Evolutionary conservation across 495 filamentous ascomycete genomes (phyloP), one percentile per base, ranked within the genome.

Genomic region (Podospora comata): DNA sequence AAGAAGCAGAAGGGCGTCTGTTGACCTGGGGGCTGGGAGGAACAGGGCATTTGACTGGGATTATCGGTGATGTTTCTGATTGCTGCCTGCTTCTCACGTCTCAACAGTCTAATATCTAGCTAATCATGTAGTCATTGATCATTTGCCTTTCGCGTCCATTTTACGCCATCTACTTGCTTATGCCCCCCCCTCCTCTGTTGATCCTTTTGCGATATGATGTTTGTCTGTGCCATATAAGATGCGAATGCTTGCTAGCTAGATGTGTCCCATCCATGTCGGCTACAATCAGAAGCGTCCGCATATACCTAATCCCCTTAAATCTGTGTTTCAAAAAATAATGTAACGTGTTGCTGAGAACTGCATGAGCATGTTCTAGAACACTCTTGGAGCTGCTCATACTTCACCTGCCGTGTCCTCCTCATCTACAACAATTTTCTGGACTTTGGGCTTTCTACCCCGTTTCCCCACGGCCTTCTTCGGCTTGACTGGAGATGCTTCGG

Each of bases 391-490:
- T 60, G 3, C 58, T 61, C 59, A 63, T 19, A 19, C 18, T 9
- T 63, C 61, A 30, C 28, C 58, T 44, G 20, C 69, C 20, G 73
- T 34, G 48, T 72, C 74, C 28, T 73, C 68, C 7, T 74, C 70
- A 32, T 72, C 69, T 19, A 58, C 28, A 32, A 72, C 32, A 1
- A 72, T 62, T 48, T 48, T 48, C 39, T 48, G 39, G 30, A 61
- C 59, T 60, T 72, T 73, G 65, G 68, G 68, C 58, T 65, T 68
- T 32, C 67, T 67, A 2, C 67, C 60, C 28, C 69, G 67, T 0
- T 28, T 30, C 2, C 65, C 57, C 2, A 13, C 64, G 6, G 30
- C 61, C 30, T 63, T 63, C 53, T 64, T 65, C 15, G 60, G 54
- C 3, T 65, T 67, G 15, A 30, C 63, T 19, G 69, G 67, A 6